Conservation (phyloP, 2,329 filamentous ascomycete species). For the Fulvia fulva region DNA sequence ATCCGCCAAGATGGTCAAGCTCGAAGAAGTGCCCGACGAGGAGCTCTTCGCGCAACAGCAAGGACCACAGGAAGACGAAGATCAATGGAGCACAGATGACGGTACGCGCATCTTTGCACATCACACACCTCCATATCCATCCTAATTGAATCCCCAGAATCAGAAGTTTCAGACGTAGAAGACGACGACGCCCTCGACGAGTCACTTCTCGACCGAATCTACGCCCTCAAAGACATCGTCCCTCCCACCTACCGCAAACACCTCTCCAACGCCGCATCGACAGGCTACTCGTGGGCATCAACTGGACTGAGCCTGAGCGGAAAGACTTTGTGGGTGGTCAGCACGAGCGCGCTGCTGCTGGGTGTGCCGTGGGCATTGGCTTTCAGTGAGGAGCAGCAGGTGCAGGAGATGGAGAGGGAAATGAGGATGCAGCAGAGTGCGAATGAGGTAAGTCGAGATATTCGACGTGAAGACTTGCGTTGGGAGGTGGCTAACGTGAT, state of each 20-base stretch:
- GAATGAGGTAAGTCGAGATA: constrained; percentile 59
- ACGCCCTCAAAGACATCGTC: constrained; percentile 44
- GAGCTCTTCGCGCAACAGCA: constrained; percentile 74
- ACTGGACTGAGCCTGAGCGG: constrained; percentile 67
- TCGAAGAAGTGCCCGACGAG: constrained; percentile 95
- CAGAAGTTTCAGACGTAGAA: constrained; percentile 67
- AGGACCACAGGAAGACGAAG: constrained; percentile 63
- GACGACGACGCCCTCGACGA: constrained; percentile 57
- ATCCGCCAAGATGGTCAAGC: constrained; percentile 74
- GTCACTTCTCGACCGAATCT: constrained; percentile 40
- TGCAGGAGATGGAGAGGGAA: constrained; percentile 96
- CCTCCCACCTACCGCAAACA: constrained; percentile 43
- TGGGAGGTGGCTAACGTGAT: constrained; percentile 12
- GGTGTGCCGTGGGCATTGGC: constrained; percentile 92
- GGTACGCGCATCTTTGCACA: constrained; percentile 54
- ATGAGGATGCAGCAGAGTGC: constrained; percentile 92
- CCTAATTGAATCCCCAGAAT: constrained; percentile 52
- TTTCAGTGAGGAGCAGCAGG: constrained; percentile 92
- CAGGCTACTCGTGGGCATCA: constrained; percentile 56
- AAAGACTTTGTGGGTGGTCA: constrained; percentile 85
- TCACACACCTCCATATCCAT: constrained; percentile 6
- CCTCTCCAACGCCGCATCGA: constrained; percentile 42
- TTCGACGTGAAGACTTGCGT: neutral
- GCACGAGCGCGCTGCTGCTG: constrained; percentile 81
- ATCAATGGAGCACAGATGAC: constrained; percentile 86